These are phyloP conservation scores for Mycena indigotica DNA, from an alignment of 768 basidiomycete species.

Conservation along the genomic window DNA sequence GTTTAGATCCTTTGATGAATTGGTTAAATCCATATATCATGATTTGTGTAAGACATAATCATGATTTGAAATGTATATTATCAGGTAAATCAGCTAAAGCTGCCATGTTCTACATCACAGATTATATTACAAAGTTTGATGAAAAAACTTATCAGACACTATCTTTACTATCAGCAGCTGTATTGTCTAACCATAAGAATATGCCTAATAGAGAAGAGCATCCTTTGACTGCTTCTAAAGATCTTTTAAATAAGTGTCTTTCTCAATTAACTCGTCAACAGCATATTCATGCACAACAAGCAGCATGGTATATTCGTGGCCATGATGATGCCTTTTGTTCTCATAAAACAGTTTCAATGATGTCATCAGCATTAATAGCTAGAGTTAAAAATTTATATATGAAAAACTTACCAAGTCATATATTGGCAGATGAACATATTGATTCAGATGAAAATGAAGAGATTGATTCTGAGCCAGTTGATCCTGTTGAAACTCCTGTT, in stretches of 20 bases:
- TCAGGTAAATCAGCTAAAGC: conserved; percentile 37
- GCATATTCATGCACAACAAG: conserved; percentile 38
- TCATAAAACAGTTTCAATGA: conserved; percentile 31
- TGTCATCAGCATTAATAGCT: conserved; percentile 20
- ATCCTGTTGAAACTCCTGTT: not conserved
- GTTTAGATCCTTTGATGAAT: conserved; percentile 32
- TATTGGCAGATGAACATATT: not conserved
- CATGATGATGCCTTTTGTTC: conserved; percentile 29
- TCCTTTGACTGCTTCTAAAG: conserved; percentile 18
- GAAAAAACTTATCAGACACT: conserved; percentile 31
- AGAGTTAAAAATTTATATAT: conserved; percentile 3
- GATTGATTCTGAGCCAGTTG: not conserved
- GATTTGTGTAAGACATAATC: conserved; percentile 36
- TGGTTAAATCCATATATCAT: conserved; percentile 37
- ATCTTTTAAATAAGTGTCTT: conserved; percentile 34
- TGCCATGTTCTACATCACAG: conserved; percentile 38
- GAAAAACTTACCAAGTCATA: not conserved
- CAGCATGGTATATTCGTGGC: conserved; percentile 32
- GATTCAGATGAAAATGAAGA: not conserved
- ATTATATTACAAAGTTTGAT: conserved; percentile 39
- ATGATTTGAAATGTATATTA: conserved; percentile 37
- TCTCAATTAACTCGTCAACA: conserved; percentile 32
- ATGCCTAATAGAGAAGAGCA: not conserved
- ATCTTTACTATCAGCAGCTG: conserved; percentile 27
- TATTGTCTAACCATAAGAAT: conserved; percentile 10